Base-by-base conservation (phyloP, 2,329 filamentous ascomycete genomes). In the Colletotrichum chlorophyti region DNA sequence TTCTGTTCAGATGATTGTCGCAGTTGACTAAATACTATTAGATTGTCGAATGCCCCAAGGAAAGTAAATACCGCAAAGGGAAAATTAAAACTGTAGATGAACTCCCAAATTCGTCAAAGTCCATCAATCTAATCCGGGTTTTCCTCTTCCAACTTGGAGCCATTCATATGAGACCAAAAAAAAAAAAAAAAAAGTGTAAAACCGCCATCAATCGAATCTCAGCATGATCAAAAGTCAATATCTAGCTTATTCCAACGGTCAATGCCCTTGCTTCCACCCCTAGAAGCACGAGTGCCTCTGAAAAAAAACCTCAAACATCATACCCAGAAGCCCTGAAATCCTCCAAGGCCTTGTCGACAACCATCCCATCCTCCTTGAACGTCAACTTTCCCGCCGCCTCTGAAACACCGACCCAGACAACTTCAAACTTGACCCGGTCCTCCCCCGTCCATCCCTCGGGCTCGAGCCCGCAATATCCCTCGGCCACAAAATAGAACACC, bases 401-500 rank as follows among this genome's bases (percentile, higher is more conserved):
- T 5, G 53, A 50, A 3, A 63, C 65, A 19, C 64, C 53, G n/a
- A 65, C 64, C 68, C 67, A 71, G 40, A 66, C 62, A 6, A 66
- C 27, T 35, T 75, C 70, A 51, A 69, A 70, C 5, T 68, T 71
- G 12, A 61, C 65, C 6, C 45, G 50, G 24, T 65, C 69, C 32
- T 54, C 49, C 0, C 21, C n/a, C 14, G 38, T 43, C 38, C 43
- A 26, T 5, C 38, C 38, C 12, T 27, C 40, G 4, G 65, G 65
- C 4, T 45, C 29, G 4, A 52, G 54, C 1, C 64, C 65, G 8
- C 71, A 72, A 57, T 70, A 67, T 0, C 65, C 69, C 32, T 66
- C 65, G 7, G 75, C 76, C 3, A 72, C 73, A 50, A 69, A 79
- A 66, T 71, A 78, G 61, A 74, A 77, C 3, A 76, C 70, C 10